Percentiles rank a stretch among this genome's conserved stretches.
These are phyloP conservation scores for Aspergillus sp. DNA, from an alignment of 2,329 filamentous ascomycete species.

Conservation along the genomic window DNA sequence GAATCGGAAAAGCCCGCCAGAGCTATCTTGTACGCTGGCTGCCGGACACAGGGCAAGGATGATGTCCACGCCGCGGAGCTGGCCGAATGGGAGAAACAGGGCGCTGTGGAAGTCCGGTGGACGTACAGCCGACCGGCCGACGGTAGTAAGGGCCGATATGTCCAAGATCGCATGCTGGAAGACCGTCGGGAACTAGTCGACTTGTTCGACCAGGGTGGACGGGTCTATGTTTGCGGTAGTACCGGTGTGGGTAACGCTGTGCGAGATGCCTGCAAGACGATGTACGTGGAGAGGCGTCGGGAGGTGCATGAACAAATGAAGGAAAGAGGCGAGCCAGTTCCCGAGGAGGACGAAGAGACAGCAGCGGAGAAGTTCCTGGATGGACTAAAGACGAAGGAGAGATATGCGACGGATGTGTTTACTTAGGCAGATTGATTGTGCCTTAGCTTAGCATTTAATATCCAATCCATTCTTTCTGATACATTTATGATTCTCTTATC, in stretches of 20 bases:
- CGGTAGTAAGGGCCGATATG: slow-evolving; percentile 47
- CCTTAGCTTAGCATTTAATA: too few relatives aligned
- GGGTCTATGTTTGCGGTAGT: slow-evolving; percentile 63
- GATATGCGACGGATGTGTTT: slow-evolving; percentile 60
- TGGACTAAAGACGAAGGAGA: slow-evolving; percentile 40
- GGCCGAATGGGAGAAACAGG: slow-evolving; percentile 54
- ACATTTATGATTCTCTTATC: too few relatives aligned
- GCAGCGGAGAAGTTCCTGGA: slow-evolving; percentile 27
- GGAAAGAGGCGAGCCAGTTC: slow-evolving; percentile 32
- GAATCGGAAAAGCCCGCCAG: slow-evolving; percentile 21
- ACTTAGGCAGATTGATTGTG: slow-evolving; percentile 10
- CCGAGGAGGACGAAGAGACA: slow-evolving; percentile 18
- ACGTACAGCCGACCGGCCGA: slow-evolving; percentile 53
- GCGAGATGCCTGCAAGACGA: slow-evolving; percentile 33
- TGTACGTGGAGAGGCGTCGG: slow-evolving; percentile 24
- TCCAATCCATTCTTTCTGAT: too few relatives aligned
- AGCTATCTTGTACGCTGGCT: slow-evolving; percentile 32
- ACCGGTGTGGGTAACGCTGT: slow-evolving; percentile 47
- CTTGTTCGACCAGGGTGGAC: slow-evolving; percentile 47
- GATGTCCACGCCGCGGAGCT: slow-evolving; percentile 32
- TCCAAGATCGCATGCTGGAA: slow-evolving; percentile 49
- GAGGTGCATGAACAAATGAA: slow-evolving; percentile 31
- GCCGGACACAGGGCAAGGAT: slow-evolving; percentile 29
- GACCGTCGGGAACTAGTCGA: slow-evolving; percentile 43
- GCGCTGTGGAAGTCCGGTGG: slow-evolving; percentile 57